Percentiles rank a stretch among this genome's conserved stretches.
Evolutionary conservation across 1,284 basidiomycete genomes (phyloP).

Genomic region (Chalciporus sp.): DNA sequence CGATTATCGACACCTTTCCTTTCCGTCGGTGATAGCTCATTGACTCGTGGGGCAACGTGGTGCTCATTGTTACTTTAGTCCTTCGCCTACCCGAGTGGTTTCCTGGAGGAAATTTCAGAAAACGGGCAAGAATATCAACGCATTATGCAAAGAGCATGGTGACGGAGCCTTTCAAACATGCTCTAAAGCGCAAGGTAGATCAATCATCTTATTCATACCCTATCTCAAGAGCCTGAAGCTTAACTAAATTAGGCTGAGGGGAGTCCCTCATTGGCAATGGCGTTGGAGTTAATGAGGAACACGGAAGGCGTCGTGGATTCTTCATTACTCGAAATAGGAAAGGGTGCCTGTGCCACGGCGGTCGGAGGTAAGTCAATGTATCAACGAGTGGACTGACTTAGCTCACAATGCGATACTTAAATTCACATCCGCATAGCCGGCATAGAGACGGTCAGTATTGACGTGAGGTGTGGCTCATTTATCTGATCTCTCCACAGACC

Average conservation of each 20-base stretch:
- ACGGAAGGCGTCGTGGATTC: constrained; percentile 1
- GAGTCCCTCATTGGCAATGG: constrained; percentile 15
- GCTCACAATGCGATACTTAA: neutral
- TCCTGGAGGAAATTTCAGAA: constrained; percentile 19
- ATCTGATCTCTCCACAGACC: constrained; percentile 36
- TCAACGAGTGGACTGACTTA: neutral
- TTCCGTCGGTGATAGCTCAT: constrained; percentile 16
- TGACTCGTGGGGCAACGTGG: neutral
- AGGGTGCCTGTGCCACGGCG: constrained; percentile 23
- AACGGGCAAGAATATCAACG: constrained; percentile 17
- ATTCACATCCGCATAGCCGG: constrained; percentile 17
- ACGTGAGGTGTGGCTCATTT: neutral
- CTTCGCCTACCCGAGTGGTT: constrained; percentile 28
- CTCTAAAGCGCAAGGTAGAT: constrained; percentile 18
- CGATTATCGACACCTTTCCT: constrained; percentile 20
- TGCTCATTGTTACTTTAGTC: constrained; percentile 12
- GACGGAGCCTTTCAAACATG: constrained; percentile 23
- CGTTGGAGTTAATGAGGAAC: constrained; percentile 15
- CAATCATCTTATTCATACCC: no score
- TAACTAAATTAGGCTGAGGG: constrained; percentile 16
- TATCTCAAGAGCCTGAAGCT: neutral
- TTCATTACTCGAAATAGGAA: constrained; percentile 12
- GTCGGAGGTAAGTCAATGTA: constrained; percentile 22
- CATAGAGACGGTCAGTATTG: constrained; percentile 21
- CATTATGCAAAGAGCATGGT: constrained; percentile 19